Percentiles rank a stretch among this genome's conserved stretches.
These are phyloP conservation scores for Cladorrhinum sp. DNA, from an alignment of 2,329 filamentous ascomycete genomes.

Conservation along the genomic window DNA sequence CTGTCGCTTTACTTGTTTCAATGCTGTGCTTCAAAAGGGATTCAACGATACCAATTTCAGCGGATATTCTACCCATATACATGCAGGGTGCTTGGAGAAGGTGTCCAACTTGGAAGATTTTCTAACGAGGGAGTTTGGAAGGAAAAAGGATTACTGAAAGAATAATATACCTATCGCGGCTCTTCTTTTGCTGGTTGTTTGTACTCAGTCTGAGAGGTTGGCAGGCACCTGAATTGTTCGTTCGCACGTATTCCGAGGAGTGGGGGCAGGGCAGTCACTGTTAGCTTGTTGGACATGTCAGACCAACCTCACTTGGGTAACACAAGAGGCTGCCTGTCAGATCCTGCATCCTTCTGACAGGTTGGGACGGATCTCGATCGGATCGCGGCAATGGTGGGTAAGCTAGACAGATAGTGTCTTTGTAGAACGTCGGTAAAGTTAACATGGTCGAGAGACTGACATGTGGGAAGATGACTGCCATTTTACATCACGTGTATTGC, in stretches of 20 bases:
- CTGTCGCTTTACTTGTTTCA: neutral
- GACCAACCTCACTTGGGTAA: too few relatives aligned
- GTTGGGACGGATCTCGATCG: too few relatives aligned
- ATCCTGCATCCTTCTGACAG: too few relatives aligned
- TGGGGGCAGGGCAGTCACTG: neutral
- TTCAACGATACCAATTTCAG: conserved; percentile 8
- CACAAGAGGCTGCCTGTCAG: too few relatives aligned
- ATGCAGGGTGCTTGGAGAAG: neutral
- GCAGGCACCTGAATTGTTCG: neutral
- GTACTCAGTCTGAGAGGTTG: neutral
- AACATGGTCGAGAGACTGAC: too few relatives aligned
- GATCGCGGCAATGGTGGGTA: too few relatives aligned
- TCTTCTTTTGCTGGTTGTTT: neutral
- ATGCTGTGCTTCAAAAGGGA: neutral
- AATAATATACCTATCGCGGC: neutral
- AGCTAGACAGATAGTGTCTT: too few relatives aligned
- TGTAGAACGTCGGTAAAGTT: too few relatives aligned
- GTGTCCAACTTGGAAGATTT: neutral
- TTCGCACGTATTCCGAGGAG: too few relatives aligned
- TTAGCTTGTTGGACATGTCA: too few relatives aligned
- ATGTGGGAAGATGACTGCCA: too few relatives aligned
- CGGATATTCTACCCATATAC: neutral
- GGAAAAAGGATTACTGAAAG: neutral
- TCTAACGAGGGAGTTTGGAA: neutral
- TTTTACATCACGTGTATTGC: too few relatives aligned